Conservation (phyloP, 352 stramenopile genomes). For the Phytophthora tentaculata region DNA sequence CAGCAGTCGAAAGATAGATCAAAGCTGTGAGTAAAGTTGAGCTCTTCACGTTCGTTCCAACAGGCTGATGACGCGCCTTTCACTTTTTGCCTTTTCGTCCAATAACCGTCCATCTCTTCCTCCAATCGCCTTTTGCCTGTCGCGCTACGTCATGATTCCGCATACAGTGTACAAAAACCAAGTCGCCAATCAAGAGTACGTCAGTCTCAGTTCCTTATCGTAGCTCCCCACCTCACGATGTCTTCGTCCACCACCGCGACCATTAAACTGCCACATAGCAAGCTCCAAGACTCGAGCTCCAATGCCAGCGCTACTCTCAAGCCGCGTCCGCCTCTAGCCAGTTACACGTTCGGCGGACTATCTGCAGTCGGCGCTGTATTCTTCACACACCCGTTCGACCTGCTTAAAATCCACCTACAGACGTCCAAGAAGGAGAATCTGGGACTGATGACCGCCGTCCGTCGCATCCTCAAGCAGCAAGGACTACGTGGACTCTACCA, state of each 20-base stretch:
- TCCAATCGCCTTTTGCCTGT: constrained; percentile 13
- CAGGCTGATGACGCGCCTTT: constrained; percentile 12
- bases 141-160: constrained; percentile 11
- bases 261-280: constrained; percentile 1
- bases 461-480: constrained; percentile 66
- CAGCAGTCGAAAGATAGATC: too few species aligned
- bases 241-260: background rate
- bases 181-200: constrained; percentile 6
- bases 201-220: constrained; percentile 13
- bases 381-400: constrained; percentile 87
- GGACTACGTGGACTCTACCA: constrained; percentile 78
- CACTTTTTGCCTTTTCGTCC: constrained; percentile 10
- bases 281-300: background rate
- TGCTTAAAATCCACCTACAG: constrained; percentile 86
- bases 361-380: constrained; percentile 84
- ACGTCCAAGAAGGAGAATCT: constrained; percentile 80
- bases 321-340: constrained; percentile 53
- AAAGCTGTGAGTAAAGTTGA: too few species aligned
- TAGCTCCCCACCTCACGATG: constrained; percentile 7
- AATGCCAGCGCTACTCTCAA: background rate
- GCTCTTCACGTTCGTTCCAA: too few species aligned
- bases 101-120: constrained; percentile 7
- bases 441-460: constrained; percentile 54
- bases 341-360: constrained; percentile 78
- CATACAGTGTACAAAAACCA: constrained; percentile 10